Evolutionary conservation across 2,329 filamentous ascomycete genomes (phyloP), one percentile per base, ranked within the genome.

Genomic region (Penicillium sp.): DNA sequence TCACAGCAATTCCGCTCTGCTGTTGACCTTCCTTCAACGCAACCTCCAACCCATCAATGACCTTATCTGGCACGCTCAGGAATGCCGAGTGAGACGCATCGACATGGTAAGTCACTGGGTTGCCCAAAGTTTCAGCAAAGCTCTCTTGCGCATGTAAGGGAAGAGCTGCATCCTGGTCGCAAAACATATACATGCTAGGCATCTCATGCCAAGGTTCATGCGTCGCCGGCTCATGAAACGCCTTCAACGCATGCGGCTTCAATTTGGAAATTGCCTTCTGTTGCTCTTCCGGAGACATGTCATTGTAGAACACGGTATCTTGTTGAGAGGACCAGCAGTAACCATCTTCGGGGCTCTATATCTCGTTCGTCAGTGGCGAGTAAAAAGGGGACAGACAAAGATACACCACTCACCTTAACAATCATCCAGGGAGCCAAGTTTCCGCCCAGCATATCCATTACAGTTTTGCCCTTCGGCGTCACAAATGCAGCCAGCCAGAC

Each of bases 31-130:
- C 68, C 52, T 60, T 71, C 53, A 63, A 57, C 16, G 67, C 66
- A 47, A 61, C 55, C 54, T 65, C 57, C 25, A 77, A 63, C 48
- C 67, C 72, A n/a, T 59, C 62, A 3, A 69, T 71, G 41, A 71
- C 67, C 60, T 70, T 64, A 33, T 68, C 70, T 0, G 72, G 69
- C 60, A 60, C 62, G 30, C 70, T 75, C 57, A 78, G 52, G 56
- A 76, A 78, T 14, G 73, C 72, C 57, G 72, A 75, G 59, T 78
- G 75, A 5, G 71, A 68, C 14, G 60, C 62, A 53, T 73, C 66
- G 5, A 72, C 49, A 19, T 66, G 71, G 50, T 69, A 68, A 5
- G 71, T 66, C 36, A 66, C 64, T 17, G 73, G 59, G 4, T 69
- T 61, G 0, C 61, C 72, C 17, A 69, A 64, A 2, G 35, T 61